Conservation (phyloP, 192 early-diverging fungal genomes). For the Phycomyces blakesleeanus region DNA sequence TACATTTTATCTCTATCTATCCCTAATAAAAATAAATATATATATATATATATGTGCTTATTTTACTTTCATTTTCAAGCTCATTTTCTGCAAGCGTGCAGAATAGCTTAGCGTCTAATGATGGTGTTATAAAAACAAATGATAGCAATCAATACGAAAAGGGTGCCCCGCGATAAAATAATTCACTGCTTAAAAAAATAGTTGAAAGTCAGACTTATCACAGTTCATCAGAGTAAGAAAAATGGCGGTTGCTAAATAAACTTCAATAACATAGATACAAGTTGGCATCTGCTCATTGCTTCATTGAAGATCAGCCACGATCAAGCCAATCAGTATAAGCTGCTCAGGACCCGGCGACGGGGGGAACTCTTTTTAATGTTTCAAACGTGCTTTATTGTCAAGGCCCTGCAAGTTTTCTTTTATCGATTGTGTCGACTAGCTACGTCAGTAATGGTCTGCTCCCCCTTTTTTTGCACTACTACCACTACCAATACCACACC, state of each 20-base stretch:
- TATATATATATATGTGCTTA: not conserved
- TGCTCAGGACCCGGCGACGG: not conserved
- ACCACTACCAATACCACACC: no score
- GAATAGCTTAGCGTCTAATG: not conserved
- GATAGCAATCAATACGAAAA: no score
- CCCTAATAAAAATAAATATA: no score
- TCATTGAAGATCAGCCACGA: not conserved
- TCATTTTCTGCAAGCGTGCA: not conserved
- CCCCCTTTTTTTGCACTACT: not conserved
- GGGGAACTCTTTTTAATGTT: not conserved
- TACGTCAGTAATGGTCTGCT: not conserved
- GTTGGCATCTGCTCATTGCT: not conserved
- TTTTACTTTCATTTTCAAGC: not conserved
- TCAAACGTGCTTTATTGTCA: not conserved
- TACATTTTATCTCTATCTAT: no score
- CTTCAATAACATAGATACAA: no score
- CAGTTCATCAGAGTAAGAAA: not conserved
- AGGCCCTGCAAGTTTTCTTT: not conserved
- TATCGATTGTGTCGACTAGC: not conserved
- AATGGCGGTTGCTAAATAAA: not conserved
- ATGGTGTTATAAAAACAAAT: not conserved
- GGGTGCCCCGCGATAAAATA: no score
- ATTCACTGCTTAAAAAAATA: not conserved
- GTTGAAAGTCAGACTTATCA: slow-evolving; percentile 1
- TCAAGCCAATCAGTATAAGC: not conserved